Conservation (phyloP, 345 rosid genomes). For the Schrenkiella parvula region DNA sequence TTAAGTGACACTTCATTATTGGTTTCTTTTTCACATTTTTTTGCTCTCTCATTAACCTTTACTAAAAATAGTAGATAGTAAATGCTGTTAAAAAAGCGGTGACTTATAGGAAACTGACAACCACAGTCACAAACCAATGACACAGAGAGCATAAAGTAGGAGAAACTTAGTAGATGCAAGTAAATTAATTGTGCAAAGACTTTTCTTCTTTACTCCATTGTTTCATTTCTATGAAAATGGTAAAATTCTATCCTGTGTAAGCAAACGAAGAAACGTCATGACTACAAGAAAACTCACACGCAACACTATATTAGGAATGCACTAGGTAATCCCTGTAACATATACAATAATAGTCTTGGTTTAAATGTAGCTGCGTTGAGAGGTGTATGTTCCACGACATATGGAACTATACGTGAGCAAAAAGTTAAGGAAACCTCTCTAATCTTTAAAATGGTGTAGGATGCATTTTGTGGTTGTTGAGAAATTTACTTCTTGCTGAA, state of each 20-base stretch:
- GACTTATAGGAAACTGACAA: constrained; percentile 19
- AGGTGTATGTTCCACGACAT: neutral
- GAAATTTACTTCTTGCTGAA: neutral
- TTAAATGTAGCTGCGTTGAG: neutral
- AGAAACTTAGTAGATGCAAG: constrained; percentile 4
- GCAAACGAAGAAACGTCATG: constrained; percentile 1
- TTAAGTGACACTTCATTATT: neutral
- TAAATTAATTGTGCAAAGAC: constrained; percentile 12
- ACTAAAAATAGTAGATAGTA: constrained; percentile 20
- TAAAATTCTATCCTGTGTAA: neutral
- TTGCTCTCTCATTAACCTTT: constrained; percentile 1
- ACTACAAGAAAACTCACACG: neutral
- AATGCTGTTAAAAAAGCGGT: constrained; percentile 31
- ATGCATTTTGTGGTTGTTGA: neutral
- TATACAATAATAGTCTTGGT: neutral
- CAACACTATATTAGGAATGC: constrained; percentile 3
- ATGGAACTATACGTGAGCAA: neutral
- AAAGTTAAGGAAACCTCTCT: neutral
- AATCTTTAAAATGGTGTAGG: neutral
- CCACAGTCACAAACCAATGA: constrained; percentile 14
- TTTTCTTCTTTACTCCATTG: constrained; percentile 11
- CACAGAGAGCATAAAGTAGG: constrained; percentile 24
- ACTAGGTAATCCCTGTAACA: neutral
- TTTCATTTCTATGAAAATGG: constrained; percentile 7
- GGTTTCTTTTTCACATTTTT: neutral